Percentiles rank a stretch among this genome's conserved stretches.
phyloP scores from a whole-genome alignment of 1,139 yeast species.

The Suhomyces anneliseae region DNA sequence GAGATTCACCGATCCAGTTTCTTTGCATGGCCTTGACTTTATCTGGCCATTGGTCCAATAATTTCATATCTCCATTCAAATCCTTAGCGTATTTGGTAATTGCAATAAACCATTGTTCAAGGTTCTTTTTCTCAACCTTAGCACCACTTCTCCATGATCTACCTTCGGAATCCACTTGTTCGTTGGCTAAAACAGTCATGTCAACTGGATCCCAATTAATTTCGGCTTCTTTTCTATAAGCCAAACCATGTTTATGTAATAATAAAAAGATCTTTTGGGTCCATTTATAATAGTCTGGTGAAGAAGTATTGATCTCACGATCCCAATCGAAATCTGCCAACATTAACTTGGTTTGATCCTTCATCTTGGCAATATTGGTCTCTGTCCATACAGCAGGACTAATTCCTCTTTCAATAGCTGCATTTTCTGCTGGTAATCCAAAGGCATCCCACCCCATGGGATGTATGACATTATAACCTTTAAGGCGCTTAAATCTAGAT shows the following conservation, averaged over 20 bases:
- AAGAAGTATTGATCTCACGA: slow-evolving; percentile 81
- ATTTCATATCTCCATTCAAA: slow-evolving; percentile 60
- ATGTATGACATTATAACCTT: slow-evolving; percentile 77
- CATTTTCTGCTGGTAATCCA: slow-evolving; percentile 97
- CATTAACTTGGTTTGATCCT: slow-evolving; percentile 74
- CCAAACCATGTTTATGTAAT: slow-evolving; percentile 72
- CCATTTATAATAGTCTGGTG: slow-evolving; percentile 86
- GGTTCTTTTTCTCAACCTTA: slow-evolving; percentile 71
- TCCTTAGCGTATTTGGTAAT: slow-evolving; percentile 78
- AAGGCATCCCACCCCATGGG: slow-evolving; percentile 99
- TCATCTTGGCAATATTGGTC: slow-evolving; percentile 77
- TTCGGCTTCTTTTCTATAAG: slow-evolving; percentile 81
- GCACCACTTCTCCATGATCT: slow-evolving; percentile 98
- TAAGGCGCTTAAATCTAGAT: slow-evolving; percentile 73
- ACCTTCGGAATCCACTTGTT: slow-evolving; percentile 90
- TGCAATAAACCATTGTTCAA: slow-evolving; percentile 91
- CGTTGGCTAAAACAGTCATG: slow-evolving; percentile 91
- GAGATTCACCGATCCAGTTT: slow-evolving; percentile 90
- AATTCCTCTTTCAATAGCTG: slow-evolving; percentile 83
- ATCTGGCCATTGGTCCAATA: slow-evolving; percentile 76
- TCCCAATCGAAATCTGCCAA: slow-evolving; percentile 94
- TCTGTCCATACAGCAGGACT: slow-evolving; percentile 84
- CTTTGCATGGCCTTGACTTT: slow-evolving; percentile 87
- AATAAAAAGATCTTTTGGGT: slow-evolving; percentile 84
- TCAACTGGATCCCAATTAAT: slow-evolving; percentile 99